Evolutionary conservation across 352 stramenopile genomes (phyloP).

Genomic region (Phytophthora sojae): DNA sequence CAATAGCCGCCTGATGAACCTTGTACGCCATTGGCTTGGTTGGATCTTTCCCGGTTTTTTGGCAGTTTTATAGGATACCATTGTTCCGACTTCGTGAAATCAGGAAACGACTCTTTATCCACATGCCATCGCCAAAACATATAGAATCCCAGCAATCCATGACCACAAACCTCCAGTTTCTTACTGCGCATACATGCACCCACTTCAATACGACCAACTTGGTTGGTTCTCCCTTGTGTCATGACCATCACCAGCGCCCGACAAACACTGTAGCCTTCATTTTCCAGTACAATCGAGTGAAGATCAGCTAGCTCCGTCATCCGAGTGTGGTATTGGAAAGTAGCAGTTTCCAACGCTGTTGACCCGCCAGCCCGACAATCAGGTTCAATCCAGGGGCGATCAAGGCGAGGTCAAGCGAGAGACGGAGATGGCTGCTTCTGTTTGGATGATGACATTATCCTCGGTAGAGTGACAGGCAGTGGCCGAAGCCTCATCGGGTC

Average conservation of each 20-base stretch:
- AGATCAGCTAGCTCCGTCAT: neutral
- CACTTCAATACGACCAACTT: neutral
- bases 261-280: neutral
- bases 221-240: neutral
- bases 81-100: neutral
- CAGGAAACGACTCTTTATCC: neutral
- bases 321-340: no score
- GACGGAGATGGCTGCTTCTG: no score
- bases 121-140: neutral
- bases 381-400: no score
- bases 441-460: no score
- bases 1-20: neutral
- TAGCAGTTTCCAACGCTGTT: no score
- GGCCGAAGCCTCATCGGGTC: no score
- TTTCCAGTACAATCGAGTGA: neutral
- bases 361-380: no score
- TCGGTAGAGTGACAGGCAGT: no score
- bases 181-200: neutral
- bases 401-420: no score
- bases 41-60: neutral
- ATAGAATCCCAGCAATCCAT: neutral
- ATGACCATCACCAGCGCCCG: neutral
- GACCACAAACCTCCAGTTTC: neutral
- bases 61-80: neutral
- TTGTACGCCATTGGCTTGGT: neutral